These are phyloP conservation scores for Tephrocybe rancida DNA, from an alignment of 768 basidiomycete species.

Conservation along the genomic window DNA sequence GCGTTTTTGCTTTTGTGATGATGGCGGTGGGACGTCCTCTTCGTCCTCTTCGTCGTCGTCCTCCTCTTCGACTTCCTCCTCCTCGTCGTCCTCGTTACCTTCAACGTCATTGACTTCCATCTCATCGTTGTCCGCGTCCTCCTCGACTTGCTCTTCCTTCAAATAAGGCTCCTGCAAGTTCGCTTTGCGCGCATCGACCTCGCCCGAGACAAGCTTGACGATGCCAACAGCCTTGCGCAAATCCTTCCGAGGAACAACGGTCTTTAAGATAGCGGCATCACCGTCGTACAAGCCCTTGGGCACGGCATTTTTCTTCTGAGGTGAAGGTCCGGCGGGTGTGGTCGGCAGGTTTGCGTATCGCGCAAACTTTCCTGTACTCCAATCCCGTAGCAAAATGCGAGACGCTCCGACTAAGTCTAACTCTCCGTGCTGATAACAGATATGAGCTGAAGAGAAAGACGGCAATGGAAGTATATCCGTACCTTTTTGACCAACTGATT, in stretches of 20 bases:
- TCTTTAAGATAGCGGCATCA: slow-evolving; percentile 53
- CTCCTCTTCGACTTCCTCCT: slow-evolving; percentile 33
- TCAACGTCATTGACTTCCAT: slow-evolving; percentile 41
- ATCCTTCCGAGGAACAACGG: slow-evolving; percentile 61
- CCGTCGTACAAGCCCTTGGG: slow-evolving; percentile 38
- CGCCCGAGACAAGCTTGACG: slow-evolving; percentile 49
- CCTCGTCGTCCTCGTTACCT: slow-evolving; percentile 37
- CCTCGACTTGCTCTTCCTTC: slow-evolving; percentile 28
- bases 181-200: slow-evolving; percentile 39
- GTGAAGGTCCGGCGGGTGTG: slow-evolving; percentile 12
- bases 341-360: slow-evolving; percentile 66
- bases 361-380: slow-evolving; percentile 74
- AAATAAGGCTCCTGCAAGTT: slow-evolving; percentile 43
- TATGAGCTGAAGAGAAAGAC: slow-evolving; percentile 14
- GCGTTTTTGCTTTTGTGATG: slow-evolving; percentile 47
- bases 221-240: slow-evolving; percentile 62
- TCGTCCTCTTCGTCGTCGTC: slow-evolving; percentile 40
- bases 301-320: slow-evolving; percentile 8
- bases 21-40: slow-evolving; percentile 26
- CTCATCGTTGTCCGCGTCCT: slow-evolving; percentile 36
- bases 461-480: slow-evolving; percentile 13
- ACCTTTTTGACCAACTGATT: slow-evolving; percentile 81
- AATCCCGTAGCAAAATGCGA: slow-evolving; percentile 81
- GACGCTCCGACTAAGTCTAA: slow-evolving; percentile 76
- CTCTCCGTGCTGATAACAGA: slow-evolving; percentile 58